A percentile compares a stretch with the other conserved stretches of the same genome.
phyloP scores from a whole-genome alignment of 805 yeast genomes.

The Priceomyces carsonii region DNA sequence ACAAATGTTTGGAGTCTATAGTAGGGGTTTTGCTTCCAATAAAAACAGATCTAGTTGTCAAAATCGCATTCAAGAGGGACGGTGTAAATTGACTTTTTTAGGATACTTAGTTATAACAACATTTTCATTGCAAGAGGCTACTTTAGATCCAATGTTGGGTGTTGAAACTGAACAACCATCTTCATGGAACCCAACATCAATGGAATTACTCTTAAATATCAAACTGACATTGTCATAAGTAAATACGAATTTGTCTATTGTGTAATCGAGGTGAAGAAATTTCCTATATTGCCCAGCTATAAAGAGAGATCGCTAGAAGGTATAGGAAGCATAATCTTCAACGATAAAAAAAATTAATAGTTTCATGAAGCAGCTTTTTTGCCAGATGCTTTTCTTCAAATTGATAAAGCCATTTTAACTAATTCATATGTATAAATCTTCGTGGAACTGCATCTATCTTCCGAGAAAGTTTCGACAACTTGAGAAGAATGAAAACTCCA shows the following conservation, averaged over 20 bases:
- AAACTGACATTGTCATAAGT: constrained; percentile 2
- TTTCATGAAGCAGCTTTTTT: constrained; percentile 1
- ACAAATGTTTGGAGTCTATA: no score
- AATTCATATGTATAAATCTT: constrained; percentile 1
- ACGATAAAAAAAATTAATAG: neutral
- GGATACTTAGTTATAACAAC: neutral
- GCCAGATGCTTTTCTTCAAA: constrained; percentile 1
- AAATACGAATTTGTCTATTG: constrained; percentile 1
- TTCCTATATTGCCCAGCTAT: constrained; percentile 1
- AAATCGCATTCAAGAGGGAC: no score
- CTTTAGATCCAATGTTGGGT: neutral
- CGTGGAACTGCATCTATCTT: constrained; percentile 2
- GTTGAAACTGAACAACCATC: constrained; percentile 2
- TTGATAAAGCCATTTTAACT: neutral
- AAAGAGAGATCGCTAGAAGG: neutral
- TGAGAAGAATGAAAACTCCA: no score
- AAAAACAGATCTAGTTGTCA: no score
- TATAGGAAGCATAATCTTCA: neutral
- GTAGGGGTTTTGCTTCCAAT: no score
- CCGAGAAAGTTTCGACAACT: neutral
- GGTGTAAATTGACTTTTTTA: neutral
- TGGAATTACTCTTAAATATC: neutral
- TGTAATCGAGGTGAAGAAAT: constrained; percentile 3
- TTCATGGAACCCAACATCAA: neutral
- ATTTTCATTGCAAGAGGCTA: neutral